Evolutionary conservation across 2,329 filamentous ascomycete genomes (phyloP), one percentile per base, ranked within the genome.

Genomic region (Alternaria consortialis): DNA sequence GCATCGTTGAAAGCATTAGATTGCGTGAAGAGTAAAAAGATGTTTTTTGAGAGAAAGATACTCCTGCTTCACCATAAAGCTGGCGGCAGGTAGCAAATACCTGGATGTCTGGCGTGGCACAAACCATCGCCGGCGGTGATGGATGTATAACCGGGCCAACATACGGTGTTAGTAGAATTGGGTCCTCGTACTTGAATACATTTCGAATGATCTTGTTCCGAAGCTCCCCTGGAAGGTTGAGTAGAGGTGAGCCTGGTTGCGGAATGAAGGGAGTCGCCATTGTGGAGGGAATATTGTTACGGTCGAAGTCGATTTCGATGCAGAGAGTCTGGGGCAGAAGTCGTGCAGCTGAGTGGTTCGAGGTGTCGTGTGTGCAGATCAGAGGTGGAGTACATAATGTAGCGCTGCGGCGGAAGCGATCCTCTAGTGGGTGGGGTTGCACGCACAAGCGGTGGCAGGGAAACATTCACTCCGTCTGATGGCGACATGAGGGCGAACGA

Each of bases 81-180:
- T 53, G 51, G 27, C 51, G 51, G 36, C 51, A 53, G 25, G 51
- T 53, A 43, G n/a, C 31, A 29, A 53, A 25, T 36, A 53, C 25
- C 13, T 37, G 27, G 13, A 51, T 51, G 32, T 37, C 47, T 20
- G 32, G 47, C 12, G 20, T 27, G 32, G 47, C 47, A 23, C 34
- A 13, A n/a, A 12, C 32, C 34, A 51, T 34, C 17, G 32, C 20
- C 8, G 47, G 47, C 32, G 20, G 15, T 7, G 32, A 29, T 11
- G n/a, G 43, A 20, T 11, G 11, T 12, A 25, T 31, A 9, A 25
- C 5, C 5, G 5, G n/a, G 1, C 12, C 7, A 5, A 47, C 29
- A 29, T 13, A 5, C 2, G 27, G 31, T 37, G 25, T 5, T 15
- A 51, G 32, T n/a, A 51, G 13, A 23, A 51, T 37, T 32, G 17